Evolutionary conservation across 345 rosid genomes (phyloP).

Genomic region (Syzygium oleosum): DNA sequence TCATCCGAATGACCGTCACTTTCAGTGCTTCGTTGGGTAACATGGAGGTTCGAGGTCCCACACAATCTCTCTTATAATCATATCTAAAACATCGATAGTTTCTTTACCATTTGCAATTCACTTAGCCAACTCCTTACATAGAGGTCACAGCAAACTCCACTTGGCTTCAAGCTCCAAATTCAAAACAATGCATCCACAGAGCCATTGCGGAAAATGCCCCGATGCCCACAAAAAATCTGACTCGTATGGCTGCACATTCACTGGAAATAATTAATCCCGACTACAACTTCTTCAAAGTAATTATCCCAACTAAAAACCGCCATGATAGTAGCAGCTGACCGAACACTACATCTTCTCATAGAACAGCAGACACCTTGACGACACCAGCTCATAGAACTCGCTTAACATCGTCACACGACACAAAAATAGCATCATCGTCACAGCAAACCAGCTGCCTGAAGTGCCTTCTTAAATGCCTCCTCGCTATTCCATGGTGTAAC

Average conservation of each 20-base stretch:
- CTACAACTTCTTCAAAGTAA: neutral
- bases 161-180: neutral
- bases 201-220: neutral
- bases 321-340: neutral
- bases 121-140: neutral
- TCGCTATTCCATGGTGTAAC: slow-evolving; percentile 35
- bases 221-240: neutral
- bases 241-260: too few species aligned
- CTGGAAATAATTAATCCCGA: neutral
- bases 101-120: neutral
- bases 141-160: neutral
- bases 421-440: neutral
- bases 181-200: neutral
- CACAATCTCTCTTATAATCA: neutral
- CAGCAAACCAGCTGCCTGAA: slow-evolving; percentile 45
- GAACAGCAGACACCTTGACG: neutral
- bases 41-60: neutral
- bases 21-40: neutral
- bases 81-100: neutral
- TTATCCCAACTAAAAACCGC: neutral
- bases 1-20: neutral
- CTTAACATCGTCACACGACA: neutral
- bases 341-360: neutral
- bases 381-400: neutral
- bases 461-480: slow-evolving; percentile 40